Base-by-base conservation (phyloP, 108 stramenopile species). In the Epithemia pelagica region DNA sequence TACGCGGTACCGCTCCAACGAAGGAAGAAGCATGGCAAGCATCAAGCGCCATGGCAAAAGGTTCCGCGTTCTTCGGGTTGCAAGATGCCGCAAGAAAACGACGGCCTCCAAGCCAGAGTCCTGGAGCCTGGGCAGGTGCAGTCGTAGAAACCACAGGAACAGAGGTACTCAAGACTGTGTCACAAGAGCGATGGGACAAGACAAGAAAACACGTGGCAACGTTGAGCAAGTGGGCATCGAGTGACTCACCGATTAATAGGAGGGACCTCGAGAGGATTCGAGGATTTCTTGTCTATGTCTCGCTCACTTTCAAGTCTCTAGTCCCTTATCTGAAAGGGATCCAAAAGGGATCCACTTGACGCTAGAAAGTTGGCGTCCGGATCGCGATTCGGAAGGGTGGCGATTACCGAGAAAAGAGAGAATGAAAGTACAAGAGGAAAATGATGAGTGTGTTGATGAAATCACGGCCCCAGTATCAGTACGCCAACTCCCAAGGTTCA, bases 241-340 rank as follows among this genome's bases (percentile, higher is more conserved):
- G 18, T 22, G n/a, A n/a, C n/a, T n/a, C n/a, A n/a, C n/a, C n/a
- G n/a, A 52, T 72, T 32, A 57, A 72, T 15, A 27, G 0, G 0
- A 66, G 59, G 24, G 24, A 5, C 8, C 32, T 66, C 19, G 65
- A 66, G 65, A n/a, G 28, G 18, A 32, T 62, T 8, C 29, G 69
- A 19, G 82, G 82, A 0, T 83, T 83, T 46, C 3, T 83, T 33
- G 75, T 77, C 0, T 73, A 82, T 61, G 72, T 82, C n/a, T 53
- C 66, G 1, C 32, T 58, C 30, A 70, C 77, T 0, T 82, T 78
- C 55, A 64, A 64, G 0, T 27, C 20, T 0, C 32, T 76, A 55
- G 30, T 68, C 10, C 82, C 82, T 28, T 83, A 77, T 32, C 51
- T 83, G 7, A 79, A 76, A 51, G 82, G n/a, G n/a, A n/a, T n/a